Percentiles rank a stretch among this genome's conserved stretches.
Conservation (phyloP, 345 rosid genomes). For the Euphorbia lathyris region DNA sequence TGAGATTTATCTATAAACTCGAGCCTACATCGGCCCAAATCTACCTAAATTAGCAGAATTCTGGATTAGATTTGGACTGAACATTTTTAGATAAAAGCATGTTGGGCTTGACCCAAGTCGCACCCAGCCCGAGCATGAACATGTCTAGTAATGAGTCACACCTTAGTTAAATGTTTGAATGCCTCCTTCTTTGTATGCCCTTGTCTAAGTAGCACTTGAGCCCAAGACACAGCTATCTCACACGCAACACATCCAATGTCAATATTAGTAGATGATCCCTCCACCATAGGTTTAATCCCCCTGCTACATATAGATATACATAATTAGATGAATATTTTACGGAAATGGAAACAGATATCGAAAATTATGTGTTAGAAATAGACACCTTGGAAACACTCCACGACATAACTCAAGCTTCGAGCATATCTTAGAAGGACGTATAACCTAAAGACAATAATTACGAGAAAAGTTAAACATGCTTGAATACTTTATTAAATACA, state of each 20-base stretch:
- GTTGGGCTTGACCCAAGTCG: too few relatives aligned
- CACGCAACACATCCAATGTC: slow-evolving; percentile 45
- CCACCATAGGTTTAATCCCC: slow-evolving; percentile 38
- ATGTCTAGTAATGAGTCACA: slow-evolving; percentile 14
- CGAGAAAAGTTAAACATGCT: background rate
- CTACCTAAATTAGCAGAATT: too few relatives aligned
- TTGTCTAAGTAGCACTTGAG: slow-evolving; percentile 55
- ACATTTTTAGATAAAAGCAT: too few relatives aligned
- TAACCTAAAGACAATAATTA: slow-evolving; percentile 40
- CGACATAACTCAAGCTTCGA: slow-evolving; percentile 55
- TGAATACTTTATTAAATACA: too few relatives aligned
- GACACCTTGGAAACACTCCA: too few relatives aligned
- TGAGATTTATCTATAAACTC: too few relatives aligned
- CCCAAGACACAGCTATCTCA: slow-evolving; percentile 67
- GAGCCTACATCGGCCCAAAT: too few relatives aligned
- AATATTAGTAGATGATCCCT: slow-evolving; percentile 23
- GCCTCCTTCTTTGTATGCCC: slow-evolving; percentile 48
- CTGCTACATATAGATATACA: slow-evolving; percentile 22
- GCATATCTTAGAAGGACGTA: slow-evolving; percentile 51
- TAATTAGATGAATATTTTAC: too few relatives aligned
- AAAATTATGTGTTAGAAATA: too few relatives aligned
- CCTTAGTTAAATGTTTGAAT: slow-evolving; percentile 52
- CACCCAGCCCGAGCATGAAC: too few relatives aligned
- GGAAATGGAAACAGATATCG: too few relatives aligned
- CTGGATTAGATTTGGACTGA: too few relatives aligned